Percentiles rank a stretch among this genome's conserved stretches.
Conservation (phyloP, 495 filamentous ascomycete genomes). For the Cercophora samala region DNA sequence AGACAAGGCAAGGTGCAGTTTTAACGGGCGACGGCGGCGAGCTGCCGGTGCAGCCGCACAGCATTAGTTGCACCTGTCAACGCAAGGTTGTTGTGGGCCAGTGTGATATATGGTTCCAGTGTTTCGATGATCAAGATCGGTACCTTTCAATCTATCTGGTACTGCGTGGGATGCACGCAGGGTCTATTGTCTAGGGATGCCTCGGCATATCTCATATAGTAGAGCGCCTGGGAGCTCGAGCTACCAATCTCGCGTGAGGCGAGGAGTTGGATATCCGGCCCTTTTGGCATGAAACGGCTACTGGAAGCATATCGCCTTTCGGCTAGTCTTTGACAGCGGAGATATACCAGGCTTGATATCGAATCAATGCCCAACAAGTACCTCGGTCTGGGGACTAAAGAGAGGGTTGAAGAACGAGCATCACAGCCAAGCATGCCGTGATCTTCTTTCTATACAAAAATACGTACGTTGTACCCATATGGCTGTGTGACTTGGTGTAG, state of each 20-base stretch:
- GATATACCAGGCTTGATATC: background rate
- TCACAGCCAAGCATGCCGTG: constrained; percentile 4
- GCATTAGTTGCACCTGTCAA: background rate
- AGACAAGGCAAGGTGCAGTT: background rate
- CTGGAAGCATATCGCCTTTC: background rate
- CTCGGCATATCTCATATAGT: background rate
- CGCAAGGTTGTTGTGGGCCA: background rate
- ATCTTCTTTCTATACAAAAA: background rate
- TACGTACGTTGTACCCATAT: background rate
- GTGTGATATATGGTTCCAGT: background rate
- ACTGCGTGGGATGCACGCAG: background rate
- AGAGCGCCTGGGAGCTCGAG: background rate
- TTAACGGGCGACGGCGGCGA: background rate
- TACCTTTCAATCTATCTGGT: background rate
- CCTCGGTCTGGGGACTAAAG: background rate
- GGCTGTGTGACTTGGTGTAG: background rate
- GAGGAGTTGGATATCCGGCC: background rate
- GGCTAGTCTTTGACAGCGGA: background rate
- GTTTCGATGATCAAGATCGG: background rate
- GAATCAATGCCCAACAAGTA: background rate
- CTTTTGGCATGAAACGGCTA: background rate
- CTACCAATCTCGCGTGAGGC: background rate
- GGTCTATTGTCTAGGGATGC: background rate
- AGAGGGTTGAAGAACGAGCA: background rate
- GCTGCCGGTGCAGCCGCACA: background rate